Base-by-base conservation (phyloP, 495 filamentous ascomycete species). In the Arthonia radiata region DNA sequence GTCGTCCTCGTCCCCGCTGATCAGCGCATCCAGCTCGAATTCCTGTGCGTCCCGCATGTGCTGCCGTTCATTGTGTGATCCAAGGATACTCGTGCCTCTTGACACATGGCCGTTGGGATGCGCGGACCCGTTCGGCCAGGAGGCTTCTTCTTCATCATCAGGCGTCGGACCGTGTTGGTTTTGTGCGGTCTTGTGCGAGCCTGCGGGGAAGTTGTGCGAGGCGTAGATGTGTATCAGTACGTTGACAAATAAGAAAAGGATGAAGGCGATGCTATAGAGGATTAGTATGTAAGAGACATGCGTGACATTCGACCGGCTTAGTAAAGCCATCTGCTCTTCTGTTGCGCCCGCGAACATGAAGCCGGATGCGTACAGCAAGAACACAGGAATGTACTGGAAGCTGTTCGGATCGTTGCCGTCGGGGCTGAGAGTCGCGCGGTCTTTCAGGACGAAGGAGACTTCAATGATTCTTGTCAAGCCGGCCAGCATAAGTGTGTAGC, bases 291-390 rank as follows among this genome's bases (percentile, higher is more conserved):
- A 94, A 7, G 81, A 71, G 24, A 94, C 78, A 43, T 89, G 75
- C 19, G 75, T 76, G 41, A 94, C 68, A 28, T 69, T 61, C 3
- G 69, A 70, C 24, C 60, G 53, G 24, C 60, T 50, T 8, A 94
- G 50, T 1, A 93, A 50, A 18, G 57, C 39, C 73, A 94, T 83
- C 43, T 97, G 83, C 44, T 94, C 83, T 46, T 97, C 86, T 2
- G 77, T 93, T 14, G 89, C 86, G 27, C 76, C 72, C 80, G 93
- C 89, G 56, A 97, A 94, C 29, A 93, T 60, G 50, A 97, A 89
- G 16, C 86, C 86, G 3, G 86, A 80, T 22, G 86, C 80, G 40
- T 73, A 91, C 12, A 94, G 65, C 13, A 94, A 62, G 45, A 83
- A 94, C 32, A 76, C 68, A 12, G 86, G 67, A 15, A 97, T 51